phyloP scores from a whole-genome alignment of 2,329 filamentous ascomycete genomes.

The Ophiosphaerella herpotricha region DNA sequence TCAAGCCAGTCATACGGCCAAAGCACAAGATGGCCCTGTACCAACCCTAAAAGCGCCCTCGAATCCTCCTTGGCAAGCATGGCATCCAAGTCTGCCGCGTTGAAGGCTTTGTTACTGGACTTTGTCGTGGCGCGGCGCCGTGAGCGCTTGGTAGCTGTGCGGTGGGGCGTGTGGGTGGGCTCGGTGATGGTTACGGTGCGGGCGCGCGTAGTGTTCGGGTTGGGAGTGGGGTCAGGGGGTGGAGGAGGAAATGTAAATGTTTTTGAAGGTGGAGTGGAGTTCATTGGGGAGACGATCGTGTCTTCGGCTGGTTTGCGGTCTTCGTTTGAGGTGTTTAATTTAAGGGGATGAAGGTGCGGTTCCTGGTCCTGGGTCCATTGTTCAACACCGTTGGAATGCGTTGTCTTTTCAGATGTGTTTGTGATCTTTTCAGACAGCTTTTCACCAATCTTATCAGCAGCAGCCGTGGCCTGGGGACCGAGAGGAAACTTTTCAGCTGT shows the following conservation, averaged over 20 bases:
- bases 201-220: conserved; percentile 19
- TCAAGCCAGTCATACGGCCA: conserved; percentile 92
- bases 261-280: conserved; percentile 20
- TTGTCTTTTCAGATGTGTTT: conserved; percentile 19
- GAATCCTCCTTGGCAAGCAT: conserved; percentile 75
- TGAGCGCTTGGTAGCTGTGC: conserved; percentile 44
- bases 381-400: conserved; percentile 33
- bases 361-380: conserved; percentile 49
- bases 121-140: conserved; percentile 72
- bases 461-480: conserved; percentile 26
- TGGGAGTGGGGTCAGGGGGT: conserved; percentile 35
- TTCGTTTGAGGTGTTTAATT: conserved; percentile 15
- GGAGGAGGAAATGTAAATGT: conserved; percentile 39
- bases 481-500: conserved; percentile 31
- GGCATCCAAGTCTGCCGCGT: conserved; percentile 67
- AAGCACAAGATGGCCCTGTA: conserved; percentile 86
- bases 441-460: conserved; percentile 40
- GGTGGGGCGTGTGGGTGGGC: conserved; percentile 24
- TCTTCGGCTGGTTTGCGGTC: conserved; percentile 34
- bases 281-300: conserved; percentile 36
- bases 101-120: conserved; percentile 67
- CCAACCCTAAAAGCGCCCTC: conserved; percentile 77
- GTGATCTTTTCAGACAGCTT: conserved; percentile 38
- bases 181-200: conserved; percentile 46
- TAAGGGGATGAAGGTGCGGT: conserved; percentile 22